Base-by-base conservation (phyloP, 306 rosid genomes). In the Cajanus cajan region DNA sequence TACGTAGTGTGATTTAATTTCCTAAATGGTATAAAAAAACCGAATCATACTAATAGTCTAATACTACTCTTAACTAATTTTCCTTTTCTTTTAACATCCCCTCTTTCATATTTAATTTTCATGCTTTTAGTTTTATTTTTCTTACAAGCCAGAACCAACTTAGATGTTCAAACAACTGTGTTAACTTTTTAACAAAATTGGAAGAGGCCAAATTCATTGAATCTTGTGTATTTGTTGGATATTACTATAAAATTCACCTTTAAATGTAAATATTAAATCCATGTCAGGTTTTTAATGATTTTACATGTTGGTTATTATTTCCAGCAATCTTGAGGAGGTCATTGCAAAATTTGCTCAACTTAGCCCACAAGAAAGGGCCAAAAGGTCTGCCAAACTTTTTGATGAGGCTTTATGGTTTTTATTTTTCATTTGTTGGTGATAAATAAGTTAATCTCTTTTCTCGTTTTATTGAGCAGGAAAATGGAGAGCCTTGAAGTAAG, bases 401-500 rank as follows among this genome's bases (percentile, higher is more conserved):
- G 37, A 33, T 51, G 28, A 33, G 50, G 22, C 50, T 81, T 25
- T 8, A 14, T 67, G 5, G 4, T 37, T 52, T 63, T 73, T 73
- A 11, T 15, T 40, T 82, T 71, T 71, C 57, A 43, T 54, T 36
- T 57, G 43, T 68, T 78, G 18, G 80, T 65, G 47, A 64, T 61
- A 71, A 66, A 28, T 19, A 9, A 71, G 70, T 74, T 83, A 78
- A 86, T 50, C 48, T 71, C 6, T 59, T 71, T 78, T 85, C 59
- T 74, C 28, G 3, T 79, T 85, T 71, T 77, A 40, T 85, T 78
- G 76, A 80, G 62, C 93, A 90, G 93, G 89, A 92, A 92, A 83
- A 58, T 90, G 96, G 96, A 90, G 77, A 89, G 91, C 82, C 97
- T 92, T 80, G 96, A 89, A 85, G 97, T 92, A 90, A 76, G 97